Evolutionary conservation across 345 rosid species (phyloP).

Genomic region (Cochlearia excelsa): DNA sequence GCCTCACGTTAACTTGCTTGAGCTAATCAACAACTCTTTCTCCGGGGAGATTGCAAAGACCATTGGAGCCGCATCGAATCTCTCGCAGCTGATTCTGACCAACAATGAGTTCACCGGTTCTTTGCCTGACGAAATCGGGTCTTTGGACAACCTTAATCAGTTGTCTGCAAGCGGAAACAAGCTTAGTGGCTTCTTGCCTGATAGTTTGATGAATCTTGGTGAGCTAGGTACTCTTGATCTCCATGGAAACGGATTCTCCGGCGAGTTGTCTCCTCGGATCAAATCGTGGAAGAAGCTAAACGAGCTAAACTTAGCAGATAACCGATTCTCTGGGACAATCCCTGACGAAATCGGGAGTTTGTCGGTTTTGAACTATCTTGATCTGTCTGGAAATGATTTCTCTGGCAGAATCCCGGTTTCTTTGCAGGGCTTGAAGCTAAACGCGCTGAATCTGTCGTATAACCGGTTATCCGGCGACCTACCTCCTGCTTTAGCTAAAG

Average conservation of each 20-base stretch:
- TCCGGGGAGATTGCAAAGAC: conserved; percentile 62
- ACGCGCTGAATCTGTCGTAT: conserved; percentile 78
- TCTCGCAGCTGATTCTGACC: conserved; percentile 59
- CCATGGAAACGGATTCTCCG: conserved; percentile 57
- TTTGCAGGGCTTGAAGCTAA: conserved; percentile 83
- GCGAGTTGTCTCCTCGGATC: conserved; percentile 60
- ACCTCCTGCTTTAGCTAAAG: conserved; percentile 65
- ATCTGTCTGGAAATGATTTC: conserved; percentile 67
- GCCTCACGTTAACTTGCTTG: conserved; percentile 74
- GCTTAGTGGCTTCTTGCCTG: conserved; percentile 65
- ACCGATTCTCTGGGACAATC: conserved; percentile 56
- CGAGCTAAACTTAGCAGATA: conserved; percentile 70
- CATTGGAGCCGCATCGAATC: conserved; percentile 61
- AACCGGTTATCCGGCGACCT: conserved; percentile 63
- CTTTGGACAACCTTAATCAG: conserved; percentile 45
- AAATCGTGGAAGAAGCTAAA: conserved; percentile 74
- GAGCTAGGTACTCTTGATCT: conserved; percentile 75
- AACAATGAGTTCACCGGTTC: conserved; percentile 65
- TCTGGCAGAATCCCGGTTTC: conserved; percentile 63
- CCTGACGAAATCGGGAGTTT: conserved; percentile 67
- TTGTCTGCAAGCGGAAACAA: conserved; percentile 61
- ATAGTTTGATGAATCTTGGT: conserved; percentile 52
- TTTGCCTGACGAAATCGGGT: conserved; percentile 79
- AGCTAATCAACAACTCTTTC: conserved; percentile 56
- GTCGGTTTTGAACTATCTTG: conserved; percentile 81